Evolutionary conservation across 192 early-diverging fungal genomes (phyloP).

Genomic region (Pilaira anomala): DNA sequence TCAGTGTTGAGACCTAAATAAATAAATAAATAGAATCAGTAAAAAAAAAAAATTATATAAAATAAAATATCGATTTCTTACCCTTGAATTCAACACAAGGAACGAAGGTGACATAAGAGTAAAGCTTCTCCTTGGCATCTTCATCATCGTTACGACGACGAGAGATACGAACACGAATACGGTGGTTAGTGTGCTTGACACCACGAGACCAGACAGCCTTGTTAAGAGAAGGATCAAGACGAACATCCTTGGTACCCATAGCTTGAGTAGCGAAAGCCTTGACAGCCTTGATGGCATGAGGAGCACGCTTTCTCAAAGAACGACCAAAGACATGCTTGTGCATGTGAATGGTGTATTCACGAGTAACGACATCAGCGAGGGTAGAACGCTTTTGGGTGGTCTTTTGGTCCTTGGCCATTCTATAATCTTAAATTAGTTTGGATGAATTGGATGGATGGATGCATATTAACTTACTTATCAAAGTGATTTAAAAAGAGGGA

Average conservation of each 20-base stretch:
- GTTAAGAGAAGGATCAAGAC: slow-evolving; percentile 93
- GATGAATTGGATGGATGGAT: too few species aligned
- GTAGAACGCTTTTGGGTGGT: slow-evolving; percentile 71
- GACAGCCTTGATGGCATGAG: slow-evolving; percentile 92
- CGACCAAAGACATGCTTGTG: slow-evolving; percentile 90
- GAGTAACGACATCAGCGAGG: slow-evolving; percentile 88
- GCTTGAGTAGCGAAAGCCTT: slow-evolving; percentile 83
- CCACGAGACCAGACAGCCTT: slow-evolving; percentile 93
- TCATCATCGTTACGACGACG: slow-evolving; percentile 98
- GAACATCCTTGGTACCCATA: slow-evolving; percentile 97
- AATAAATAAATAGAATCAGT: not conserved
- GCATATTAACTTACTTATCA: too few species aligned
- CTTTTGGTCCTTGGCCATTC: slow-evolving; percentile 70
- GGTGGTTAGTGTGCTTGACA: slow-evolving; percentile 92
- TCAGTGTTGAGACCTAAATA: too few species aligned
- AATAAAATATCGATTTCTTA: too few species aligned
- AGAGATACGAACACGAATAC: slow-evolving; percentile 92
- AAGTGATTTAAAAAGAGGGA: too few species aligned
- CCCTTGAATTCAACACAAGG: slow-evolving; percentile 90
- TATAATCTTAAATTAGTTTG: too few species aligned
- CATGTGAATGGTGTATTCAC: slow-evolving; percentile 99
- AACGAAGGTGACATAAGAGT: slow-evolving; percentile 91
- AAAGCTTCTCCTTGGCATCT: slow-evolving; percentile 96
- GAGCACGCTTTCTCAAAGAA: slow-evolving; percentile 95
- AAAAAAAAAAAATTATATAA: too few species aligned